phyloP scores from a whole-genome alignment of 805 yeast species.

The Sporopachydermia quercuum region DNA sequence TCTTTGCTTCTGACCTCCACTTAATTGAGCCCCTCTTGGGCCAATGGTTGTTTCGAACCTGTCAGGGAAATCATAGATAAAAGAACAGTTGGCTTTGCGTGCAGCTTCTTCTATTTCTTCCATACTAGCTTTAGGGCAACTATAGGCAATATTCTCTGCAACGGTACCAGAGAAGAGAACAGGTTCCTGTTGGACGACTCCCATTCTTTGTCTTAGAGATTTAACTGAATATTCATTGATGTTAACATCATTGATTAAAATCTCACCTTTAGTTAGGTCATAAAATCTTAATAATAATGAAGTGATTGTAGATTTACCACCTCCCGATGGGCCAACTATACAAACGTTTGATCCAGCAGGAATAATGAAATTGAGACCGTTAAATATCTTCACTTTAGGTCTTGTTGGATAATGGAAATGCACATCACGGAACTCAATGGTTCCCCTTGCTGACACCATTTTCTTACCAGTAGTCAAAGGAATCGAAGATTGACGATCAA shows the following conservation, averaged over 20 bases:
- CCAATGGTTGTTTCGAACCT: slow-evolving; percentile 76
- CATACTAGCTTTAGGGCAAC: slow-evolving; percentile 40
- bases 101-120: slow-evolving; percentile 48
- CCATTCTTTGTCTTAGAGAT: slow-evolving; percentile 55
- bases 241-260: slow-evolving; percentile 49
- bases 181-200: slow-evolving; percentile 93
- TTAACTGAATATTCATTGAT: slow-evolving; percentile 55
- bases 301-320: slow-evolving; percentile 84
- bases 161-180: slow-evolving; percentile 76
- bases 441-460: slow-evolving; percentile 20
- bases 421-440: slow-evolving; percentile 48
- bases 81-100: slow-evolving; percentile 60
- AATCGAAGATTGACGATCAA: slow-evolving; percentile 63
- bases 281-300: slow-evolving; percentile 71
- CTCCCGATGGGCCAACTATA: slow-evolving; percentile 94
- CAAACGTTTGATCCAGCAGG: slow-evolving; percentile 79
- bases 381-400: slow-evolving; percentile 52
- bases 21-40: slow-evolving; percentile 72
- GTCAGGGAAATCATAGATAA: slow-evolving; percentile 63
- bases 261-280: slow-evolving; percentile 55
- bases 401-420: slow-evolving; percentile 76
- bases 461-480: slow-evolving; percentile 47
- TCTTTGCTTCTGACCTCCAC: slow-evolving; percentile 93
- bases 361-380: slow-evolving; percentile 42
- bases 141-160: slow-evolving; percentile 71